Conservation (phyloP, 2,329 filamentous ascomycete genomes). For the Pestalotiopsis sp. region DNA sequence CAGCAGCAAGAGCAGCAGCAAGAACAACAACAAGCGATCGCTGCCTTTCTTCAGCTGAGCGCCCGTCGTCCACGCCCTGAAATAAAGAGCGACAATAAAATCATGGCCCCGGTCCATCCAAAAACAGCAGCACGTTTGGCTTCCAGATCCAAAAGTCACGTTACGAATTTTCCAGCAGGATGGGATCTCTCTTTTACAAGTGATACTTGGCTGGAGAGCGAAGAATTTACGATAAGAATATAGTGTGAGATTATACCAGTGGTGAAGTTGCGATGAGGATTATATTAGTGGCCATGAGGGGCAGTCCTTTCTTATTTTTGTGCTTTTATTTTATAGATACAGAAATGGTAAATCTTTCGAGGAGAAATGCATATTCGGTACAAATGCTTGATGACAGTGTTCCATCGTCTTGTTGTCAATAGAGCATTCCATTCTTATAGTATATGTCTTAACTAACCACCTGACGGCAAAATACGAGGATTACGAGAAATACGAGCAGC, state of each 20-base stretch:
- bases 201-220: neutral
- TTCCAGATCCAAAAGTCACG: neutral
- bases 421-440: no score
- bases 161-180: neutral
- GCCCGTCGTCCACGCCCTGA: neutral
- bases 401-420: neutral
- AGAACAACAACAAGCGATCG: constrained; percentile 14
- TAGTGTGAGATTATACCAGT: neutral
- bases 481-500: neutral
- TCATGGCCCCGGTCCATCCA: no score
- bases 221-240: neutral
- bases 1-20: constrained; percentile 16
- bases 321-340: neutral
- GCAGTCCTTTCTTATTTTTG: neutral
- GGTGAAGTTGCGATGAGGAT: neutral
- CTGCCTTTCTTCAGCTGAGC: constrained; percentile 4
- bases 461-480: no score
- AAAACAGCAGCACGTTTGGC: no score
- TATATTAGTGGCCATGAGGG: neutral
- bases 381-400: neutral
- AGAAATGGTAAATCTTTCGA: neutral
- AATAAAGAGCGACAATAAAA: neutral
- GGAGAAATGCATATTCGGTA: neutral
- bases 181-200: neutral
- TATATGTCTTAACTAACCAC: no score